Conservation (phyloP, 1,284 basidiomycete species). For the Pseudozyma hubeiensis region DNA sequence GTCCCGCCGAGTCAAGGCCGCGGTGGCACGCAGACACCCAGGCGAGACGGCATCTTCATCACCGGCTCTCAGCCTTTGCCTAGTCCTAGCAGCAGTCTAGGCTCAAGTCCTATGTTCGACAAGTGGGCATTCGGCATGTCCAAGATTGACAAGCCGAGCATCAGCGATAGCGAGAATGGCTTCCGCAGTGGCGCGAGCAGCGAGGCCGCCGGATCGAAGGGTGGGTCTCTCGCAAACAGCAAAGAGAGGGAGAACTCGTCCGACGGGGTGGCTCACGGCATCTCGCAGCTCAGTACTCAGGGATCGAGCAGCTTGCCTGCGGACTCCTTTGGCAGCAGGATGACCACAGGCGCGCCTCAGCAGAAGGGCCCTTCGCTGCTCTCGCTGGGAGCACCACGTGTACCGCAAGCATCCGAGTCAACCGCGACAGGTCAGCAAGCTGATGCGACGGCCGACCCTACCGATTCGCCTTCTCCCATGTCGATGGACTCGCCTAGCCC, state of each 20-base stretch:
- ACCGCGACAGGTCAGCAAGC: conserved; percentile 11
- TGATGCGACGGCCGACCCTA: conserved; percentile 54
- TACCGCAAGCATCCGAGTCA: conserved; percentile 22
- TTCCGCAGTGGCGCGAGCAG: conserved; percentile 52
- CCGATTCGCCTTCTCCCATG: conserved; percentile 53
- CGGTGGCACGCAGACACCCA: conserved; percentile 95
- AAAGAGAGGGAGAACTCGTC: conserved; percentile 71
- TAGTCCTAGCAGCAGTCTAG: conserved; percentile 78
- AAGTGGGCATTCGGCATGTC: conserved; percentile 93
- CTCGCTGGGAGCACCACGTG: conserved; percentile 72
- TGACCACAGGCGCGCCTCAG: conserved; percentile 68
- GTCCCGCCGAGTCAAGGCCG: conserved; percentile 94
- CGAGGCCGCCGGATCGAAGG: conserved; percentile 52
- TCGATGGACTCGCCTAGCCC: conserved; percentile 48
- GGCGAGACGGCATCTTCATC: conserved; percentile 87
- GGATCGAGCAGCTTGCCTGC: conserved; percentile 65
- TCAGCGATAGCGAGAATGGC: conserved; percentile 51
- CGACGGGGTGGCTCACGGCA: conserved; percentile 73
- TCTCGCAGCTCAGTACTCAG: conserved; percentile 77
- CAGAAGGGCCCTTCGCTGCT: conserved; percentile 80
- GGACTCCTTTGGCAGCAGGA: conserved; percentile 74
- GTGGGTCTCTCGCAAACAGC: conserved; percentile 38
- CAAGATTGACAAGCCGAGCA: conserved; percentile 69
- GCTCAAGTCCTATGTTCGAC: conserved; percentile 84
- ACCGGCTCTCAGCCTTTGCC: conserved; percentile 94